Conservation (phyloP, 2,329 filamentous ascomycete species). For the Neonectria hederae region DNA sequence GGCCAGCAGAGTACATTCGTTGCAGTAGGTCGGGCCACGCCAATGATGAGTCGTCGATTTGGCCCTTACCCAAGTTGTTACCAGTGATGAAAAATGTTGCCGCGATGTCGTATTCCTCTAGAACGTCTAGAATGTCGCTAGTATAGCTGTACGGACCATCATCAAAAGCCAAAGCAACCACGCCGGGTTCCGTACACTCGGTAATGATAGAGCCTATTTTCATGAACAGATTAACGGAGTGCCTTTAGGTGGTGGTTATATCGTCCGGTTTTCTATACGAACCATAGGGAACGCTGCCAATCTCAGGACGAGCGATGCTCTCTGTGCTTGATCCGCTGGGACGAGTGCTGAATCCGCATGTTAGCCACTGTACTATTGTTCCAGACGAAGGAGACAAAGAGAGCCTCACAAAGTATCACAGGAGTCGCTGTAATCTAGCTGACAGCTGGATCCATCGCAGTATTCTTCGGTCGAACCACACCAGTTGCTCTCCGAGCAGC, state of each 20-base stretch:
- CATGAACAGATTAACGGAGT: not conserved
- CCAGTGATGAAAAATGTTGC: constrained; percentile 55
- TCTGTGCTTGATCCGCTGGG: constrained; percentile 47
- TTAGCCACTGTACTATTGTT: constrained; percentile 15
- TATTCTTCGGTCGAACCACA: constrained; percentile 49
- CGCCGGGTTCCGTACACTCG: constrained; percentile 45
- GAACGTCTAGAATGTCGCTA: constrained; percentile 49
- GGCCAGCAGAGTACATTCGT: constrained; percentile 52
- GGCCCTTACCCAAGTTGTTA: constrained; percentile 50
- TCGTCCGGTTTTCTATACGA: constrained; percentile 10
- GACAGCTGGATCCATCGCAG: constrained; percentile 51
- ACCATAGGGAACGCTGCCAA: constrained; percentile 52
- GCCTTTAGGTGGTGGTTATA: not conserved
- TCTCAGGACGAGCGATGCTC: constrained; percentile 41
- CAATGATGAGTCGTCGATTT: constrained; percentile 49
- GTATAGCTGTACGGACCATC: constrained; percentile 57
- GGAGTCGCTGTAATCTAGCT: constrained; percentile 50
- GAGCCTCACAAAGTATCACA: constrained; percentile 53
- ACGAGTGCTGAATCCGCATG: constrained; percentile 37
- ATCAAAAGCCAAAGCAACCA: constrained; percentile 56
- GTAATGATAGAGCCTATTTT: constrained; percentile 39
- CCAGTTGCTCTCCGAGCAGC: constrained; percentile 50
- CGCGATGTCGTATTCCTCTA: constrained; percentile 44
- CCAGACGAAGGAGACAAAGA: not conserved
- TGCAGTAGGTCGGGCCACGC: constrained; percentile 49